Evolutionary conservation across 2,329 filamentous ascomycete species (phyloP).

Genomic region (Aspergillus thermomutatus): DNA sequence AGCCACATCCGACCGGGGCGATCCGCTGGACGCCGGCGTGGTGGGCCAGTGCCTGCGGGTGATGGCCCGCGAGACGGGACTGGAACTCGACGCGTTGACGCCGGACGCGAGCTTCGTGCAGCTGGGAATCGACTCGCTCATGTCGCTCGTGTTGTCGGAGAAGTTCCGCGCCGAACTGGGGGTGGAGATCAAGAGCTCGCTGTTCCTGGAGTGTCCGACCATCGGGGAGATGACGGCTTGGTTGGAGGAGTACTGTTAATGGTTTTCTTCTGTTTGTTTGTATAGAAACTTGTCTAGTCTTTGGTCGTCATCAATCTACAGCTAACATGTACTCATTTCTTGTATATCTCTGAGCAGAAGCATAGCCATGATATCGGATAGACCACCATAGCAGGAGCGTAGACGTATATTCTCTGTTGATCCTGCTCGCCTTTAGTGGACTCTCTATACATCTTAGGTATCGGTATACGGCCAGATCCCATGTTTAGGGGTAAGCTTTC

Average conservation of each 20-base stretch:
- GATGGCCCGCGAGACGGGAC: constrained; percentile 27
- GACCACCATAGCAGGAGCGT: too few species aligned
- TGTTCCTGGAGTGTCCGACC: constrained; percentile 24
- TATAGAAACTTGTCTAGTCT: too few species aligned
- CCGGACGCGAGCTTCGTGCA: constrained; percentile 25
- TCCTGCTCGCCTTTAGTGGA: too few species aligned
- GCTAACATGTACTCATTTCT: too few species aligned
- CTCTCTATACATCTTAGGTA: too few species aligned
- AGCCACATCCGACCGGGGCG: neutral
- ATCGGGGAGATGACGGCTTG: constrained; percentile 16
- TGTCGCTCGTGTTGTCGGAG: constrained; percentile 34
- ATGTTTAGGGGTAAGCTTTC: too few species aligned
- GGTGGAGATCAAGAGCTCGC: constrained; percentile 24
- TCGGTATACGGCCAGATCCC: too few species aligned
- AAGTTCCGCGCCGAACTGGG: constrained; percentile 31
- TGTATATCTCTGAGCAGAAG: too few species aligned
- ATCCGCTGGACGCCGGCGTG: neutral
- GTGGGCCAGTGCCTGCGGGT: constrained; percentile 18
- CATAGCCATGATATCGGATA: too few species aligned
- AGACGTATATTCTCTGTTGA: too few species aligned
- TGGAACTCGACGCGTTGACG: constrained; percentile 20
- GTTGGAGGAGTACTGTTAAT: constrained; percentile 11
- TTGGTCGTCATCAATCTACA: too few species aligned
- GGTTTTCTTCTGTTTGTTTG: too few species aligned
- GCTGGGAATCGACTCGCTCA: constrained; percentile 36